Conservation (phyloP, 495 filamentous ascomycete species). For the Neurospora discreta region DNA sequence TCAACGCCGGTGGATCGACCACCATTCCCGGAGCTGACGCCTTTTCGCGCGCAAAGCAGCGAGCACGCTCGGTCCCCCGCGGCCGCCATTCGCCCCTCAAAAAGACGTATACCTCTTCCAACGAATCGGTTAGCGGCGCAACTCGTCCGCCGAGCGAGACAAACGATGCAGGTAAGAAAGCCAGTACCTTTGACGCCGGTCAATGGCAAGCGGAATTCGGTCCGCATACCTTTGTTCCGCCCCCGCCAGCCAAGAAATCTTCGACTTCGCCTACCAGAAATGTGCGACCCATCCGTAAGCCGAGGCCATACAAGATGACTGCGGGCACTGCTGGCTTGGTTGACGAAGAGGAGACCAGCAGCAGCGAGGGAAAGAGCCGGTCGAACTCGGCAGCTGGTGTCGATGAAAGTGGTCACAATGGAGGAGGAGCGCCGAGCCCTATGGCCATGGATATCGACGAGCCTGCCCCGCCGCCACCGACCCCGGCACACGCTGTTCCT, state of each 20-base stretch:
- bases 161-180: slow-evolving; percentile 6
- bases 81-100: slow-evolving; percentile 23
- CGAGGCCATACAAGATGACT: slow-evolving; percentile 33
- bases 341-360: slow-evolving; percentile 31
- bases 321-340: slow-evolving; percentile 35
- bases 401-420: slow-evolving; percentile 2
- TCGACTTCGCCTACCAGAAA: slow-evolving; percentile 30
- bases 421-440: slow-evolving; percentile 19
- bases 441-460: slow-evolving; percentile 49
- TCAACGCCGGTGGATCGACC: slow-evolving; percentile 29
- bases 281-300: slow-evolving; percentile 22
- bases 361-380: slow-evolving; percentile 22
- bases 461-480: slow-evolving; percentile 19
- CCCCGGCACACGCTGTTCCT: not conserved
- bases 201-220: slow-evolving; percentile 57
- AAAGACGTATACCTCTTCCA: slow-evolving; percentile 7
- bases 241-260: slow-evolving; percentile 15
- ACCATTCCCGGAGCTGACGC: slow-evolving; percentile 15
- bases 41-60: slow-evolving; percentile 20
- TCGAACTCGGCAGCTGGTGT: slow-evolving; percentile 5
- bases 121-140: slow-evolving; percentile 4
- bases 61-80: slow-evolving; percentile 24
- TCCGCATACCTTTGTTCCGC: slow-evolving; percentile 44
- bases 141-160: slow-evolving; percentile 1
- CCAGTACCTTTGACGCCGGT: slow-evolving; percentile 47